Evolutionary conservation across 2,329 filamentous ascomycete genomes (phyloP), one percentile per base, ranked within the genome.

Genomic region (Botrytis porri): DNA sequence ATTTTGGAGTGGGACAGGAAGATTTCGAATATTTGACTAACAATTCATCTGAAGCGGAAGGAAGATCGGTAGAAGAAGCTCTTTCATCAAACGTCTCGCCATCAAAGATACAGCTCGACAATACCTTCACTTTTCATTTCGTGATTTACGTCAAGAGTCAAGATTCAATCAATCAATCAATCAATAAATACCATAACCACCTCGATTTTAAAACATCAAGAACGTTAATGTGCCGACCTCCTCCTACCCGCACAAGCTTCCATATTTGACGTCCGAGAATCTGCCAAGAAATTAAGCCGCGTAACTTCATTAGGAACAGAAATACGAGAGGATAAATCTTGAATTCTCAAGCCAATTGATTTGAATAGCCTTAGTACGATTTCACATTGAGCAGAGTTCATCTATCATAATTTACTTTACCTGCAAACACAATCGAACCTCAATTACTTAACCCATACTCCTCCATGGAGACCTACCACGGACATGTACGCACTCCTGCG

Each of bases 391-490:
- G 48, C 25, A 51, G 59, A 59, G 43, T 62, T 63, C 57, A n/a
- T 64, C 57, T 45, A 29, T 35, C 35, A 57, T 57, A 67, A 29
- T 7, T 39, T 67, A 32, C 48, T 45, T 61, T n/a, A 37, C 29
- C 61, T 51, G 22, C 45, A 32, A 29, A 14, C 59, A 39, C 59
- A 63, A 43, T 71, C 66, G 54, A 65, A 74, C 69, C 72, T 75
- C 73, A 75, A 59, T 18, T 22, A 16, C 25, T 63, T 71, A 37
- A 73, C 22, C 64, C 14, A 48, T 25, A 70, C 69, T 75, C 73
- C 61, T 85, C 82, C 80, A 98, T 98, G 95, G 96, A 99, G 85
- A 99, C 96, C 64, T 99, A 98, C 81, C 89, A 95, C 85, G 96
- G 96, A 75, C 92, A 93, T 82, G 95, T 99, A 80, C 93, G 95